These are phyloP conservation scores for Hevea brasiliensis DNA, from an alignment of 345 rosid genomes.

Conservation along the genomic window DNA sequence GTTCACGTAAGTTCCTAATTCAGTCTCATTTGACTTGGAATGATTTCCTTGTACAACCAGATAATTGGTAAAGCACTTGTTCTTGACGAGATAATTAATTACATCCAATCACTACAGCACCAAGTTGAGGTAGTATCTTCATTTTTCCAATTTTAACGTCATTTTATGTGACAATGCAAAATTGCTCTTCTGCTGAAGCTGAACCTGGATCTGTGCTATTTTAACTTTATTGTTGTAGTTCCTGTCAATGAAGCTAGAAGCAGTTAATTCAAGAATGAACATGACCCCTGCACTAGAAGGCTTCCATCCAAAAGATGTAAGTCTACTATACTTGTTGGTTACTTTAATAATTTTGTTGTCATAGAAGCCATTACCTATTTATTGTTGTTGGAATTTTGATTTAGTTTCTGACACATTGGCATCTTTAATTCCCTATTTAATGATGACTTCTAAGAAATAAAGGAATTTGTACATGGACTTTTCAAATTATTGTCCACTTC, in stretches of 20 bases:
- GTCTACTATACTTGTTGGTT: background rate
- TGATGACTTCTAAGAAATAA: background rate
- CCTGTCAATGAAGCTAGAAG: slow-evolving; percentile 36
- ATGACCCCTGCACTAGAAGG: slow-evolving; percentile 15
- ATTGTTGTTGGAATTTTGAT: background rate
- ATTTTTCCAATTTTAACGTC: background rate
- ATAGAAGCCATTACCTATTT: background rate
- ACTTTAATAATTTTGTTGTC: slow-evolving; percentile 5
- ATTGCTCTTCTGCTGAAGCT: slow-evolving; percentile 9
- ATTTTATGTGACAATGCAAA: background rate
- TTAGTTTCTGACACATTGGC: background rate
- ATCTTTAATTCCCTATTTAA: background rate
- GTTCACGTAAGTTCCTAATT: background rate
- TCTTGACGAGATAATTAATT: slow-evolving; percentile 88
- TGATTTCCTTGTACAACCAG: slow-evolving; percentile 28
- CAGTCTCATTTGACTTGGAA: background rate
- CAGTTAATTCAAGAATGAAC: slow-evolving; percentile 29
- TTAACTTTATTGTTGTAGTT: slow-evolving; percentile 27
- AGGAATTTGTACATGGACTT: background rate
- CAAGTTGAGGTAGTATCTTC: slow-evolving; percentile 72
- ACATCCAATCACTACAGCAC: slow-evolving; percentile 74
- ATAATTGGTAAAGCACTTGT: slow-evolving; percentile 90
- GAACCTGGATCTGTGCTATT: slow-evolving; percentile 6
- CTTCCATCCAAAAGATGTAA: slow-evolving; percentile 31
- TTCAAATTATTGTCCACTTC: background rate